Evolutionary conservation across 2,329 filamentous ascomycete genomes (phyloP), one percentile per base, ranked within the genome.

Genomic region (Cytospora mali): DNA sequence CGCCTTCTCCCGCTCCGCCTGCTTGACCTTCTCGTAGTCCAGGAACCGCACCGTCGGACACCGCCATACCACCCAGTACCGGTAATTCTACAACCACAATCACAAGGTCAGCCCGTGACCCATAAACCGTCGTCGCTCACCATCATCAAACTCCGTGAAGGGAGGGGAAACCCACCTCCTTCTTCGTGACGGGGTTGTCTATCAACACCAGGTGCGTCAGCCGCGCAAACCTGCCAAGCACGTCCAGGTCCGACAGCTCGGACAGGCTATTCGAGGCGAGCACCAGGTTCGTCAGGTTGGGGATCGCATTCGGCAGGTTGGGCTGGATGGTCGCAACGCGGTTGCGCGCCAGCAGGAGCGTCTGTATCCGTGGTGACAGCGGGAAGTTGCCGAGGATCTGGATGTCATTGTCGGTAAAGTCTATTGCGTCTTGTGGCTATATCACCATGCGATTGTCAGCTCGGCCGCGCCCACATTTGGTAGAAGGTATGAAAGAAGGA

Each of bases 331-430:
- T 86, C 62, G 88, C 81, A 73, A 99, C 84, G 69, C 95, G 89
- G 79, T 99, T 99, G 68, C 93, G 88, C 59, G 93, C 93, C 60
- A 97, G 86, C 54, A 99, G 87, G 49, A 99, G 85, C 23, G 92
- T 96, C 70, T 87, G 90, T 71, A 98, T 83, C 69, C 95, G 90
- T 52, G 92, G 93, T 61, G 91, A 94, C 56, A 96, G 87, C 4
- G 95, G 95, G 75, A 99, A 97, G 80, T 97, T 97, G 68, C 88
- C 89, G 67, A 99, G 85, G 55, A 89, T 82, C 70, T 91, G 87
- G 72, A 99, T 94, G 77, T 97, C 93, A 77, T 99, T 99, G 82
- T 99, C 95, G 77, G 95, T 98, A 72, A 99, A 89, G 80, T 99
- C 95, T 82, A 99, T 96, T 68, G 92, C 88, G 81, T 98, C 95